phyloP scores from a whole-genome alignment of 495 filamentous ascomycete genomes.

The Bryoglossum gracile region DNA sequence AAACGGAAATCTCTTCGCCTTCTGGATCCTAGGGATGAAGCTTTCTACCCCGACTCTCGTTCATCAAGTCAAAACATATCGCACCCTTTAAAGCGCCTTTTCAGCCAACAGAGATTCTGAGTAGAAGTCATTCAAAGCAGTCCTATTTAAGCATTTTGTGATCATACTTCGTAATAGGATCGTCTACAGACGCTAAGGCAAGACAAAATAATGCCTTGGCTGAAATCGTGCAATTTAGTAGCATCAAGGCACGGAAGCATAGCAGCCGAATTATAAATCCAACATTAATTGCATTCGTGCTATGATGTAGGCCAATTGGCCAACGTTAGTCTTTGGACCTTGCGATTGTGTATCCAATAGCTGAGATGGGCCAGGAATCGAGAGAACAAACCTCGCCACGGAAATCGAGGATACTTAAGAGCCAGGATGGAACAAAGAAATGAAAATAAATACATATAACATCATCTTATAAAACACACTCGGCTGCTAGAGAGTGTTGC shows the following conservation, averaged over 20 bases:
- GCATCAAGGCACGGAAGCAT: neutral
- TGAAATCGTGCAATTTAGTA: neutral
- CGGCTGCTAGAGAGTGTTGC: neutral
- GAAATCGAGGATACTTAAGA: no score
- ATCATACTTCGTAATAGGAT: neutral
- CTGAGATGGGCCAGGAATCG: neutral
- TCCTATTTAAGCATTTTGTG: neutral
- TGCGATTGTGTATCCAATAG: neutral
- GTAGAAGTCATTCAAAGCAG: neutral
- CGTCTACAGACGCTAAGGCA: neutral
- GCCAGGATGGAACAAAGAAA: no score
- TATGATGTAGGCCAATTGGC: neutral
- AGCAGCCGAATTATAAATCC: neutral
- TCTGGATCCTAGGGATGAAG: neutral
- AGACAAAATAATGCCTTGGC: neutral
- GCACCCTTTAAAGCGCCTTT: neutral
- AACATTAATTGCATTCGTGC: neutral
- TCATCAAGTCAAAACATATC: neutral
- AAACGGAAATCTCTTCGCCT: slow-evolving; percentile 5
- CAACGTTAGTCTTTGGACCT: neutral
- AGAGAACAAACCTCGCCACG: neutral
- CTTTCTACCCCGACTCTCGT: neutral
- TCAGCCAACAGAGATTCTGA: neutral
- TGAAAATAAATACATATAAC: no score
- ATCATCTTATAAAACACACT: neutral